Evolutionary conservation across 2,329 filamentous ascomycete genomes (phyloP).

Genomic region (Hymenoscyphus linearis): DNA sequence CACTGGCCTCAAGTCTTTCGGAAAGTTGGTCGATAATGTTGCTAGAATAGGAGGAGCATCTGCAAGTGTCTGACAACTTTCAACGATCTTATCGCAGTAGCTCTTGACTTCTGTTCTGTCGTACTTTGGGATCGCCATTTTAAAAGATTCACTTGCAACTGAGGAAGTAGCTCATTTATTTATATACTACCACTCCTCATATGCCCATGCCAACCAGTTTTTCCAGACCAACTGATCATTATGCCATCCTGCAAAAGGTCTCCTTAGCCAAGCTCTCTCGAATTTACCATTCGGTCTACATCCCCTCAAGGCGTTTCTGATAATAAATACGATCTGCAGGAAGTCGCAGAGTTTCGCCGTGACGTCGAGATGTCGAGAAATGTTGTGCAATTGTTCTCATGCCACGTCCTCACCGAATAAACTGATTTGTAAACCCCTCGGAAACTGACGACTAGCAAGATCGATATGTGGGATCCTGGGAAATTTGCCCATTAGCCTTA

Average conservation of each 20-base stretch:
- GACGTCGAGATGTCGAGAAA: background rate
- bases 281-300: background rate
- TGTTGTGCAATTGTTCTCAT: background rate
- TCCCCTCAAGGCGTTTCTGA: background rate
- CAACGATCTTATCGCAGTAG: background rate
- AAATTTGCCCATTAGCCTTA: background rate
- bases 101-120: background rate
- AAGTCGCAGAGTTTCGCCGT: background rate
- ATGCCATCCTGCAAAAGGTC: background rate
- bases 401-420: background rate
- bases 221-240: background rate
- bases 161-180: background rate
- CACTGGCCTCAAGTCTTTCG: background rate
- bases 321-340: background rate
- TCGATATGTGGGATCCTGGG: background rate
- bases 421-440: background rate
- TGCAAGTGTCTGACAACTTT: background rate
- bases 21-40: background rate
- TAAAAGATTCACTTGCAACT: background rate
- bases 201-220: background rate
- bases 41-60: background rate
- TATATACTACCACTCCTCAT: background rate
- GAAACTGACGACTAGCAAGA: background rate
- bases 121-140: background rate
- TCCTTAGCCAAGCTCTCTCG: background rate